Evolutionary conservation across 208 protist species (phyloP).

Genomic region (Crithidia acanthocephali): DNA sequence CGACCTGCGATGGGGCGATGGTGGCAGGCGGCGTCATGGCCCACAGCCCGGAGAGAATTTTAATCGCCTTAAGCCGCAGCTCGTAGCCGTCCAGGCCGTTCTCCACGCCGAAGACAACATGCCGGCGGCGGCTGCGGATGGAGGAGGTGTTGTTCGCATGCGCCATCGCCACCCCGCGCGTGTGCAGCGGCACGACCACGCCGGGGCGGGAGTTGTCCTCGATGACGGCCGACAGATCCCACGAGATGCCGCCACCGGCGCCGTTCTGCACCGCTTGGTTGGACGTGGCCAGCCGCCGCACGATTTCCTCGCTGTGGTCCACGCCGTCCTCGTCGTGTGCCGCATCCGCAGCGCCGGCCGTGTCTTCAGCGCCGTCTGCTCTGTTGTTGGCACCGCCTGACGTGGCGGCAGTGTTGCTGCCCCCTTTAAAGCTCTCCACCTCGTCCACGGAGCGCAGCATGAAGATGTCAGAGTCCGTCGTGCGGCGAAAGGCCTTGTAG

Average conservation of each 20-base stretch:
- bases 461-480: constrained; percentile 64
- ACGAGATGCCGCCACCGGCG: constrained; percentile 3
- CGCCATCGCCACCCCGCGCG: constrained; percentile 56
- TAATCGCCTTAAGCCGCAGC: constrained; percentile 66
- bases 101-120: constrained; percentile 67
- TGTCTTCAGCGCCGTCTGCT: background rate
- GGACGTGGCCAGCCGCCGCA: constrained; percentile 21
- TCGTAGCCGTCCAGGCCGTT: constrained; percentile 44
- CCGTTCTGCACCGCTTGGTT: constrained; percentile 25
- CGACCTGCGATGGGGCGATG: constrained; percentile 42
- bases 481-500: constrained; percentile 78
- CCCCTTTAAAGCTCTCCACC: constrained; percentile 52
- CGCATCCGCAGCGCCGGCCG: background rate
- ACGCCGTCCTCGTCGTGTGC: constrained; percentile 19
- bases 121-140: constrained; percentile 55
- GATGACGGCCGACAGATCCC: constrained; percentile 45
- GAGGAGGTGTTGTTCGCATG: constrained; percentile 37
- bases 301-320: constrained; percentile 24
- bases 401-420: background rate
- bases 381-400: too few relatives aligned
- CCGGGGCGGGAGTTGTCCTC: constrained; percentile 57
- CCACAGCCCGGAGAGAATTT: constrained; percentile 71
- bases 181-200: constrained; percentile 70
- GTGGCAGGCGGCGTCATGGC: constrained; percentile 53
- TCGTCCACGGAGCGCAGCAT: constrained; percentile 70